A percentile compares a stretch with the other conserved stretches of the same genome.
Conservation (phyloP, 2,329 filamentous ascomycete genomes). For the Dryadomyces sulphureus region DNA sequence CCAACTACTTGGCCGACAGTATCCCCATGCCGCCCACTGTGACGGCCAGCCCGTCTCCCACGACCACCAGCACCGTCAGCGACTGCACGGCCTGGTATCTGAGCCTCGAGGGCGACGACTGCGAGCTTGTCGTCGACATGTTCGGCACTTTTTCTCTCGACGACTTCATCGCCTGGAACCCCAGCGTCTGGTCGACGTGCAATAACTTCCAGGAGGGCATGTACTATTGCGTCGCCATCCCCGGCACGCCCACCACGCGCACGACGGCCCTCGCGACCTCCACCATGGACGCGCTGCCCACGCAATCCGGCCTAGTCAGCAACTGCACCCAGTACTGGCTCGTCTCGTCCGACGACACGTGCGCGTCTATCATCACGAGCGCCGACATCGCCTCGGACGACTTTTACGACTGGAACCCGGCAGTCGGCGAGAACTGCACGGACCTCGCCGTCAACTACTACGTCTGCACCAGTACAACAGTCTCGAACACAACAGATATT, state of each 20-base stretch:
- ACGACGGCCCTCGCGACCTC: background rate
- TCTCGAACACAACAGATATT: too few relatives aligned
- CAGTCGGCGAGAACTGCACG: background rate
- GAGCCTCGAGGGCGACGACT: background rate
- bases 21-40: background rate
- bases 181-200: background rate
- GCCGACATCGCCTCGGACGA: background rate
- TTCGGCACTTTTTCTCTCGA: background rate
- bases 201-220: background rate
- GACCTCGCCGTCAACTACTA: background rate
- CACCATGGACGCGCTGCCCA: background rate
- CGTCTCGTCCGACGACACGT: conserved; percentile 2
- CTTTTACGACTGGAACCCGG: conserved; percentile 6
- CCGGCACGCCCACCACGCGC: background rate
- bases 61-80: background rate
- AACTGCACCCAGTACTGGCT: conserved; percentile 5
- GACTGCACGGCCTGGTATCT: background rate
- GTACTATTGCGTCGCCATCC: background rate
- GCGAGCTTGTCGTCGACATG: background rate
- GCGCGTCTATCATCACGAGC: background rate
- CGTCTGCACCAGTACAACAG: background rate
- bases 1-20: background rate
- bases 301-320: conserved; percentile 1
- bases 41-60: background rate
- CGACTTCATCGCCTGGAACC: conserved; percentile 1